phyloP scores from a whole-genome alignment of 2,329 filamentous ascomycete species.

The Arthrinium phaeospermum region DNA sequence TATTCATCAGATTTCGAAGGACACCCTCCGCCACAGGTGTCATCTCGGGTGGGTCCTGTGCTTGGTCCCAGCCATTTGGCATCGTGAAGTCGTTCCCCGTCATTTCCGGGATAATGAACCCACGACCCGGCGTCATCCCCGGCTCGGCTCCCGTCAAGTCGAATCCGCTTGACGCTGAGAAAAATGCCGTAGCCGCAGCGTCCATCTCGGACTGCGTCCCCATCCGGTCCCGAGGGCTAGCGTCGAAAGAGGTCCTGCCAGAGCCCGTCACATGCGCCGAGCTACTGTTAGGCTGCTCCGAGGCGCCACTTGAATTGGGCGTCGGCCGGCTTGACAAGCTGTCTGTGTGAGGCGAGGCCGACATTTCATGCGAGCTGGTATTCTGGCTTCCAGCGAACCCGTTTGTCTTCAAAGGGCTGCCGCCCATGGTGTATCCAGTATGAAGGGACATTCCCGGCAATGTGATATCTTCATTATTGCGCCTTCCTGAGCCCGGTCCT shows the following conservation, averaged over 20 bases:
- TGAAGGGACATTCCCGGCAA: conserved; percentile 27
- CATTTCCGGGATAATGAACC: conserved; percentile 44
- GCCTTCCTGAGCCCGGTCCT: neutral
- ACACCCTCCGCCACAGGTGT: conserved; percentile 61
- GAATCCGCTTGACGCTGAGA: conserved; percentile 46
- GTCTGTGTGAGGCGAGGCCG: conserved; percentile 54
- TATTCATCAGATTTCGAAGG: conserved; percentile 59
- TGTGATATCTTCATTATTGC: conserved; percentile 21
- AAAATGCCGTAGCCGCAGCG: conserved; percentile 45
- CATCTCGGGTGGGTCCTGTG: conserved; percentile 51
- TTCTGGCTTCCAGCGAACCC: conserved; percentile 50
- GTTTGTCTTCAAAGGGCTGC: conserved; percentile 14
- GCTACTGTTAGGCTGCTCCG: conserved; percentile 45
- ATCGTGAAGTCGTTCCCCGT: conserved; percentile 49
- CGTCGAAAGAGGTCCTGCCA: conserved; percentile 53
- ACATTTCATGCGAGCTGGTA: conserved; percentile 52
- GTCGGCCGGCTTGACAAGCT: conserved; percentile 61
- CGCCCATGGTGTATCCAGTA: neutral
- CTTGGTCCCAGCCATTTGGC: conserved; percentile 50
- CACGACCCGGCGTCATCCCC: conserved; percentile 41
- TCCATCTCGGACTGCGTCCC: conserved; percentile 45
- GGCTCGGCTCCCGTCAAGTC: conserved; percentile 32
- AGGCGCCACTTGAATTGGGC: conserved; percentile 61
- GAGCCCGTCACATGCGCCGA: conserved; percentile 43
- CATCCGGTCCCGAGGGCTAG: conserved; percentile 54